Conservation (phyloP, 2,329 filamentous ascomycete genomes). For the Cercospora zeae-maydis region DNA sequence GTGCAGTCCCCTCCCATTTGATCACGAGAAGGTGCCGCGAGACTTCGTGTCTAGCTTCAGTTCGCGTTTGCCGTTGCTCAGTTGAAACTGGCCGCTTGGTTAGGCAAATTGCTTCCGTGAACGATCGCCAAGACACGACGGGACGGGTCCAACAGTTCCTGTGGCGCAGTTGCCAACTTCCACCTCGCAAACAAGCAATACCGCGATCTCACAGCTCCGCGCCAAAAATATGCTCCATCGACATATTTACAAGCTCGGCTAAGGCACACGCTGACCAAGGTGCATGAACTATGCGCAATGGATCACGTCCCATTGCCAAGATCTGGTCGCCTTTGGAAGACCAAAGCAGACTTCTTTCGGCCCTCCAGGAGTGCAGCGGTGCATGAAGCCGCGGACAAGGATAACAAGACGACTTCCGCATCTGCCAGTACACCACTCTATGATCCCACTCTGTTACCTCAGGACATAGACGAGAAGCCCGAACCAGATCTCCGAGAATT, state of each 20-base stretch:
- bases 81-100: not conserved
- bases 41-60: not conserved
- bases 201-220: not conserved
- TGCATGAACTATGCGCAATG: slow-evolving; percentile 17
- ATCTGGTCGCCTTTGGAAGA: slow-evolving; percentile 32
- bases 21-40: not conserved
- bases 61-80: not conserved
- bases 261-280: not conserved
- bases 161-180: slow-evolving; percentile 1
- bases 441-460: slow-evolving; percentile 23
- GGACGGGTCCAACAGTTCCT: not conserved
- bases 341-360: slow-evolving; percentile 36
- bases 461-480: slow-evolving; percentile 9
- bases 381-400: slow-evolving; percentile 25
- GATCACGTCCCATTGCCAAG: slow-evolving; percentile 30
- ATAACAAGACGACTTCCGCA: not conserved
- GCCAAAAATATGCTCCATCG: not conserved
- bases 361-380: slow-evolving; percentile 30
- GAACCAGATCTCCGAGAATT: slow-evolving; percentile 65
- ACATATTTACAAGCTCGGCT: not conserved
- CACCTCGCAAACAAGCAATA: slow-evolving; percentile 1
- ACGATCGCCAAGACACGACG: not conserved
- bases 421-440: slow-evolving; percentile 27
- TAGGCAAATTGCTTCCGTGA: not conserved
- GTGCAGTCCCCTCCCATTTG: not conserved